Evolutionary conservation across 495 filamentous ascomycete species (phyloP).

Genomic region (Xylaria cubensis): DNA sequence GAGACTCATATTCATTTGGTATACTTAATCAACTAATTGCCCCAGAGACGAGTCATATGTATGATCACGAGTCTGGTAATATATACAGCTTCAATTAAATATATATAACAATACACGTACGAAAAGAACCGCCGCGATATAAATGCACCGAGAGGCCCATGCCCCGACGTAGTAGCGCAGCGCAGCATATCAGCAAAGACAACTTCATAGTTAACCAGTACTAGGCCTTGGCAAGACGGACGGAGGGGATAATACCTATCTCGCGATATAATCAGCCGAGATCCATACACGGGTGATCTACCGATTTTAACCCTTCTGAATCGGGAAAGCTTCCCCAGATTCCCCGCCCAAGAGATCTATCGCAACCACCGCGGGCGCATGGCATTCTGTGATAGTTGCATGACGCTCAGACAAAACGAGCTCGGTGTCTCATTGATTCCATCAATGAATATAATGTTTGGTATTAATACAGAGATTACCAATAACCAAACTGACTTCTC

Average conservation of each 20-base stretch:
- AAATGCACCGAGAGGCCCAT: neutral
- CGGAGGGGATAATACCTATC: neutral
- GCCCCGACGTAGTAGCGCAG: neutral
- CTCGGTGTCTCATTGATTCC: neutral
- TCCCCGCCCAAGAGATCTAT: no score
- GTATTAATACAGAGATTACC: neutral
- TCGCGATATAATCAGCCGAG: constrained; percentile 19
- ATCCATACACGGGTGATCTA: neutral
- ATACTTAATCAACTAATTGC: no score
- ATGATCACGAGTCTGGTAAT: neutral
- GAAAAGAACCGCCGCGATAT: neutral
- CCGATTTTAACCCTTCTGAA: neutral
- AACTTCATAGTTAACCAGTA: neutral
- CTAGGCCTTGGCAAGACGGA: neutral
- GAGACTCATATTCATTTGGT: neutral
- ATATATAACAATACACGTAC: no score
- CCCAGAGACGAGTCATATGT: neutral
- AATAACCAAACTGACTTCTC: neutral
- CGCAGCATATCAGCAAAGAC: neutral
- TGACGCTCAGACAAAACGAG: no score
- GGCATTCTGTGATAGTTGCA: no score
- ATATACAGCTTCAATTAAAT: neutral
- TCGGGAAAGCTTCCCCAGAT: constrained; percentile 8
- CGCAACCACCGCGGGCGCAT: no score
- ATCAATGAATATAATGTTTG: neutral